Percentiles rank a stretch among this genome's conserved stretches.
Evolutionary conservation across 192 early-diverging fungal species (phyloP).

Genomic region (Piromyces finnis): DNA sequence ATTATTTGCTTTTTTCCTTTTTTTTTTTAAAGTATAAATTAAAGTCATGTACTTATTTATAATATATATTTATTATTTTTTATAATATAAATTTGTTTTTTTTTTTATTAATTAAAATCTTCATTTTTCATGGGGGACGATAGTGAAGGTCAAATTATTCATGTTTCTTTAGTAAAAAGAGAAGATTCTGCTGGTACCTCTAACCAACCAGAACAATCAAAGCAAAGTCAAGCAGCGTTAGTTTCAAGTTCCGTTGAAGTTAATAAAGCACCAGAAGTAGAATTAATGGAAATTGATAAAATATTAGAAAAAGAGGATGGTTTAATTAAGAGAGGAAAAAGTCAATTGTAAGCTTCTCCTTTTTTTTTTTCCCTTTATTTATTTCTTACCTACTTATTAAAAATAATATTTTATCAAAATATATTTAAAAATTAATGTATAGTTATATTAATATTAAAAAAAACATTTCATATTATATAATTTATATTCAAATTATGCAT

Average conservation of each 20-base stretch:
- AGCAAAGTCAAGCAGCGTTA: background rate
- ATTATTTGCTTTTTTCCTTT: too few species aligned
- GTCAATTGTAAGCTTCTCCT: constrained; percentile 53
- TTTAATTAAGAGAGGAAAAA: constrained; percentile 56
- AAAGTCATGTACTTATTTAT: too few species aligned
- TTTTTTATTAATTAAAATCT: too few species aligned
- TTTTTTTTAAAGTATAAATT: too few species aligned
- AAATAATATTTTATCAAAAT: too few species aligned
- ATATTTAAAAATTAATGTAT: constrained; percentile 2
- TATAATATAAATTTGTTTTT: too few species aligned
- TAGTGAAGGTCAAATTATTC: background rate
- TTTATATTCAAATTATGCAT: constrained; percentile 1
- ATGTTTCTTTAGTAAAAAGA: background rate
- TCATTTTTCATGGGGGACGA: too few species aligned
- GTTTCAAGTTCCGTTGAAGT: background rate
- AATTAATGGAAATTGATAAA: constrained; percentile 33
- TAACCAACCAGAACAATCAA: background rate
- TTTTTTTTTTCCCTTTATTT: constrained; percentile 12
- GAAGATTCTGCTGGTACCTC: background rate
- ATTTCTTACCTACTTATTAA: too few species aligned
- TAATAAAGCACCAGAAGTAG: background rate
- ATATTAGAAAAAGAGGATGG: constrained; percentile 65
- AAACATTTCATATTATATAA: constrained; percentile 7
- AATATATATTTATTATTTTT: too few species aligned
- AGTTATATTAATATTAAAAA: background rate